phyloP scores from a whole-genome alignment of 2,329 filamentous ascomycete species.

The Fusarium camptoceras region DNA sequence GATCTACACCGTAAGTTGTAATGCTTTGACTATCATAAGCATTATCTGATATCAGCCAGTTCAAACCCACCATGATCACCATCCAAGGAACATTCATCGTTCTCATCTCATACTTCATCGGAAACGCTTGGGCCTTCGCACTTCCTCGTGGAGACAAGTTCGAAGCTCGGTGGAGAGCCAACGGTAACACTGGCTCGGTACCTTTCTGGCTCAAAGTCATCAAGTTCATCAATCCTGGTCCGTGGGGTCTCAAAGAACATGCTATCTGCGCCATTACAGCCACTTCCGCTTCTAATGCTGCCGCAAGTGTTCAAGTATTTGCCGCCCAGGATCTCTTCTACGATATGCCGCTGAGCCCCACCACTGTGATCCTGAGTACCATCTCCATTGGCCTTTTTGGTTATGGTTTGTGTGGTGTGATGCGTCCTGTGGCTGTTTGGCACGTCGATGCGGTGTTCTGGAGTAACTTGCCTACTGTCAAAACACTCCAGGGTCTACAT shows the following conservation, averaged over 20 bases:
- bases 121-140: constrained; percentile 52
- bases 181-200: constrained; percentile 54
- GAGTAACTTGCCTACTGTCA: constrained; percentile 64
- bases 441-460: constrained; percentile 69
- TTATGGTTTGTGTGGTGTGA: constrained; percentile 64
- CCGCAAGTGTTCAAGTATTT: constrained; percentile 57
- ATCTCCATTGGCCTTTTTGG: constrained; percentile 68
- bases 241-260: constrained; percentile 68
- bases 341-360: constrained; percentile 57
- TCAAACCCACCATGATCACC: constrained; percentile 62
- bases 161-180: constrained; percentile 60
- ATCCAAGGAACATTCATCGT: constrained; percentile 68
- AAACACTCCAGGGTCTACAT: constrained; percentile 65
- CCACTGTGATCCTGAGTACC: constrained; percentile 61
- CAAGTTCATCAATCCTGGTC: constrained; percentile 62
- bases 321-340: constrained; percentile 65
- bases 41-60: constrained; percentile 50
- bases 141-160: constrained; percentile 65
- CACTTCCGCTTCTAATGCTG: constrained; percentile 63
- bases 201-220: constrained; percentile 56
- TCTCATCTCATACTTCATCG: constrained; percentile 67
- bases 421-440: constrained; percentile 67
- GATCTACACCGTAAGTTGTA: constrained; percentile 61
- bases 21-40: not conserved
- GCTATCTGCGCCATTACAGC: constrained; percentile 65